These are phyloP conservation scores for Isoetes taiwanensis DNA, from an alignment of 75 land plant genomes.

Conservation along the genomic window DNA sequence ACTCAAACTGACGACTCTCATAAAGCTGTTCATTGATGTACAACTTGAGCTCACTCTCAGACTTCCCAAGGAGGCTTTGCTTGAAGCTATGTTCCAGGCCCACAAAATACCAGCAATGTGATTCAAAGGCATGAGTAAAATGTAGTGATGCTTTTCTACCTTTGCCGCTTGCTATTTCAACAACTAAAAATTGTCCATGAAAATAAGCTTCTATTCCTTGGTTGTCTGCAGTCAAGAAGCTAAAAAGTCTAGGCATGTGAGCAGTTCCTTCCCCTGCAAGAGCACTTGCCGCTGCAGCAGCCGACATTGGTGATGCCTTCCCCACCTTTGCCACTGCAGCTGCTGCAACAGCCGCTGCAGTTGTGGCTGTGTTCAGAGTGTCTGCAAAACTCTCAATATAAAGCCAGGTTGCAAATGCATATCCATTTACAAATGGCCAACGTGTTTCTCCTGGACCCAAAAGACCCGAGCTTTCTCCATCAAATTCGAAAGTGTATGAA, in stretches of 20 bases:
- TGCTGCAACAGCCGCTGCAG: constrained; percentile 98
- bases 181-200: constrained; percentile 95
- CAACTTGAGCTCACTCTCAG: constrained; percentile 83
- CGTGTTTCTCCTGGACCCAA: constrained; percentile 93
- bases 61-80: constrained; percentile 72
- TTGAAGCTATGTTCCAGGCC: constrained; percentile 80
- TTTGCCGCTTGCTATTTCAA: constrained; percentile 68
- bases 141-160: constrained; percentile 88
- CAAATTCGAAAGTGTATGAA: constrained; percentile 87
- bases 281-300: constrained; percentile 99
- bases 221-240: constrained; percentile 90
- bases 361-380: constrained; percentile 73
- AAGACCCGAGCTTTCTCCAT: constrained; percentile 98
- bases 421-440: constrained; percentile 96
- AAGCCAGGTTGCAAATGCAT: constrained; percentile 98
- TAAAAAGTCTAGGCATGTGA: constrained; percentile 95
- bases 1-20: constrained; percentile 87
- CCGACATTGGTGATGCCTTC: constrained; percentile 86
- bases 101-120: constrained; percentile 90
- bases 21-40: constrained; percentile 78
- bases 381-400: constrained; percentile 96
- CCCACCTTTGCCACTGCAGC: constrained; percentile 89
- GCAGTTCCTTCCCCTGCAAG: constrained; percentile 96
- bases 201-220: constrained; percentile 95
- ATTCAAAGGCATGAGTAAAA: constrained; percentile 89